These are phyloP conservation scores for Dryas alaskensis DNA, from an alignment of 306 rosid species.

Conservation along the genomic window DNA sequence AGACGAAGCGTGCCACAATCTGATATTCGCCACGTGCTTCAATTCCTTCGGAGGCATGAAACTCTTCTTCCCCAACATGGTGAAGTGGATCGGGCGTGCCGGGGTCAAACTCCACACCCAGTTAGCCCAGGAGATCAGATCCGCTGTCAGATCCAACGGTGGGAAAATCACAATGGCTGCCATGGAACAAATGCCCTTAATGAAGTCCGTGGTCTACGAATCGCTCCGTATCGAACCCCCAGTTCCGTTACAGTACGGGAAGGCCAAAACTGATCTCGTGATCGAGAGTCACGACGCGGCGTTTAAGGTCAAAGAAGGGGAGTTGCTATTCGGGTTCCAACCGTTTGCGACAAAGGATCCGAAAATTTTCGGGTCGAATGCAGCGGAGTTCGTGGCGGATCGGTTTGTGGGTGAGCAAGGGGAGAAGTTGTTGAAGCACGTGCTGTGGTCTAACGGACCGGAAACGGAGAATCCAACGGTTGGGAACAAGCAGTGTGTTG, in stretches of 20 bases:
- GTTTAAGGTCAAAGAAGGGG: slow-evolving; percentile 70
- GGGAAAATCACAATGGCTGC: slow-evolving; percentile 67
- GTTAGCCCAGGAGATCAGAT: slow-evolving; percentile 65
- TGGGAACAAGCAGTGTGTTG: slow-evolving; percentile 77
- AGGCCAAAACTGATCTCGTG: slow-evolving; percentile 63
- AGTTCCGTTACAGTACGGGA: slow-evolving; percentile 68
- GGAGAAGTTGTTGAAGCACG: slow-evolving; percentile 64
- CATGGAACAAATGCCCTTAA: slow-evolving; percentile 70
- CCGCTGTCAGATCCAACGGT: slow-evolving; percentile 50
- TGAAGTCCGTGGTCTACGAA: slow-evolving; percentile 86
- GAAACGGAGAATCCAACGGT: slow-evolving; percentile 57
- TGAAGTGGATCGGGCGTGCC: slow-evolving; percentile 60
- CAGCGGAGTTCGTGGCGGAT: slow-evolving; percentile 66
- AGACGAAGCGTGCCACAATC: slow-evolving; percentile 88
- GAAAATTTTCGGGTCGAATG: slow-evolving; percentile 46
- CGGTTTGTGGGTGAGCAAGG: slow-evolving; percentile 79
- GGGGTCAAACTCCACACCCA: slow-evolving; percentile 58
- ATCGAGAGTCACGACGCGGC: slow-evolving; percentile 75
- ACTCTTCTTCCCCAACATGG: slow-evolving; percentile 55
- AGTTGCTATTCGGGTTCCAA: slow-evolving; percentile 75
- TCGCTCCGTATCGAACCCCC: slow-evolving; percentile 82
- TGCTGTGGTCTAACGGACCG: slow-evolving; percentile 90
- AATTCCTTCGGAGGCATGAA: slow-evolving; percentile 82
- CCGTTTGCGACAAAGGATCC: slow-evolving; percentile 90
- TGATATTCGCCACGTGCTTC: slow-evolving; percentile 81